Percentiles rank a stretch among this genome's conserved stretches.
phyloP scores from a whole-genome alignment of 202 grass and related monocot species.

The Panicum hallii region DNA sequence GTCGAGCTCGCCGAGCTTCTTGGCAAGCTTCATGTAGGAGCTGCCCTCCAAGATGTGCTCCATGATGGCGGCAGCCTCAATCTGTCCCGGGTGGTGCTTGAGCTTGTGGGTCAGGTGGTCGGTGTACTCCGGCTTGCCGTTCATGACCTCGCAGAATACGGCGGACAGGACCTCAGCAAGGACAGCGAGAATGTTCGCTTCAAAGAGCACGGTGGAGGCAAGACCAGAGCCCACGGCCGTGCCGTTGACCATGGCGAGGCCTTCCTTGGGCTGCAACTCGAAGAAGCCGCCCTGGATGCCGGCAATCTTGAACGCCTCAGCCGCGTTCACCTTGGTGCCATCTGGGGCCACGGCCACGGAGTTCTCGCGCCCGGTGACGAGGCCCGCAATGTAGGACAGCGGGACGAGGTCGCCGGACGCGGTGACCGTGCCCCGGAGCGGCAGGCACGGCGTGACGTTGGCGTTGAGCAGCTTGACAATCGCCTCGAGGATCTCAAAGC shows the following conservation, averaged over 20 bases:
- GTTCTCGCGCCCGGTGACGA: constrained; percentile 37
- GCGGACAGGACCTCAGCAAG: constrained; percentile 57
- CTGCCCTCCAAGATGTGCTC: constrained; percentile 77
- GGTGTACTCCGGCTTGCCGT: constrained; percentile 70
- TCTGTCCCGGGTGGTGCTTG: constrained; percentile 82
- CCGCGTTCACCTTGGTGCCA: constrained; percentile 61
- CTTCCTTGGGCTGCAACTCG: constrained; percentile 86
- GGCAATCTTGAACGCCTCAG: constrained; percentile 75
- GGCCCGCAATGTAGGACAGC: constrained; percentile 51
- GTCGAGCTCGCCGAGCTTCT: constrained; percentile 71
- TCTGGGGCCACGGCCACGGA: constrained; percentile 55
- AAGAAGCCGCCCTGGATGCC: constrained; percentile 73
- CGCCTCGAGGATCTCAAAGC: constrained; percentile 80
- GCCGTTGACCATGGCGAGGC: constrained; percentile 81
- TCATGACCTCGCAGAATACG: constrained; percentile 69
- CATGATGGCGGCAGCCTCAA: constrained; percentile 78
- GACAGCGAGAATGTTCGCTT: constrained; percentile 49
- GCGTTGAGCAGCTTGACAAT: constrained; percentile 57
- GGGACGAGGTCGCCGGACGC: constrained; percentile 68
- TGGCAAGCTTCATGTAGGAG: constrained; percentile 77
- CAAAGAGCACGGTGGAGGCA: constrained; percentile 61
- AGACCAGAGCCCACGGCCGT: constrained; percentile 81
- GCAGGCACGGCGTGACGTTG: constrained; percentile 63
- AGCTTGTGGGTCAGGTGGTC: constrained; percentile 72
- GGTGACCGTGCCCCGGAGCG: constrained; percentile 67